Evolutionary conservation across 768 basidiomycete genomes (phyloP).

Genomic region (Rhodotorula babjevae): DNA sequence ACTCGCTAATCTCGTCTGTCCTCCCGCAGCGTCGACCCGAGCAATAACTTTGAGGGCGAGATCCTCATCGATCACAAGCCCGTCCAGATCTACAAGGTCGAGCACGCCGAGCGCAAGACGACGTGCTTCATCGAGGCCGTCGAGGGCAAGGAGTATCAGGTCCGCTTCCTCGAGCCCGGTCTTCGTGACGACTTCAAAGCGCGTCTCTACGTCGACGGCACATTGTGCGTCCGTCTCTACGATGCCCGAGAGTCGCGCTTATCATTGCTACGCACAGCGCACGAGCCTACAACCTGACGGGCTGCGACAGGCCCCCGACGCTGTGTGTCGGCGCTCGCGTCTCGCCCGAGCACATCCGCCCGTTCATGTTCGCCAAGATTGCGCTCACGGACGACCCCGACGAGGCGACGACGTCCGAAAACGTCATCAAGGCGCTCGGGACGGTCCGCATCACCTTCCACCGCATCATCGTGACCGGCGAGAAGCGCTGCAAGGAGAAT

Average conservation of each 20-base stretch:
- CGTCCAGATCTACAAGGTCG: conserved; percentile 10
- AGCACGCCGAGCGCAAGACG: neutral
- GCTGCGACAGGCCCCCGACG: too few relatives aligned
- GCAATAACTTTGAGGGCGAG: neutral
- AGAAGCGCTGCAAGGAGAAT: too few relatives aligned
- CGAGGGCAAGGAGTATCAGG: conserved; percentile 15
- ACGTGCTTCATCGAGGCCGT: conserved; percentile 23
- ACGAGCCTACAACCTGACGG: too few relatives aligned
- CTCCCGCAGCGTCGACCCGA: neutral
- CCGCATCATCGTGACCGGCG: neutral
- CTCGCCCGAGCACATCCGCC: neutral
- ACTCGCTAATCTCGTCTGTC: neutral
- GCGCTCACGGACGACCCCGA: conserved; percentile 10
- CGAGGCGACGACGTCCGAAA: neutral
- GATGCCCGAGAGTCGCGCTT: neutral
- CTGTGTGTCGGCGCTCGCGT: neutral
- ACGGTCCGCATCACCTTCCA: neutral
- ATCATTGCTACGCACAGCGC: neutral
- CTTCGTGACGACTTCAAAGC: too few relatives aligned
- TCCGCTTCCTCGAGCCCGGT: neutral
- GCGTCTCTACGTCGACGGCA: neutral
- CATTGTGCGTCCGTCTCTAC: neutral
- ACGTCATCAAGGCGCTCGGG: conserved; percentile 15
- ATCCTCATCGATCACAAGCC: conserved; percentile 5
- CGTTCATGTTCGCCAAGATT: conserved; percentile 10